Base-by-base conservation (phyloP, 257 asterid species). In the Ilex asprella region DNA sequence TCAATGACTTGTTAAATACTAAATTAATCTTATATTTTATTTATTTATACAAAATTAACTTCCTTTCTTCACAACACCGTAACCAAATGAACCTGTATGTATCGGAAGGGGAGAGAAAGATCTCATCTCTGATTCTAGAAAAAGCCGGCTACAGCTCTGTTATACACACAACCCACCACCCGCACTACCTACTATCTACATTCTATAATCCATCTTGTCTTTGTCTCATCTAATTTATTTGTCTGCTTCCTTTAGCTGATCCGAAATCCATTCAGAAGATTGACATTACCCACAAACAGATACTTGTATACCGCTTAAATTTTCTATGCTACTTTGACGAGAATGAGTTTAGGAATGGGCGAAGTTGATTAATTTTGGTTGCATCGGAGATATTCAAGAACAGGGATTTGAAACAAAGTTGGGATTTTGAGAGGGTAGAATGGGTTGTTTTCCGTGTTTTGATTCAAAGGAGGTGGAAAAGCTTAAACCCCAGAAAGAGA, bases 371-470 rank as follows among this genome's bases (percentile, higher is more conserved):
- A 56, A 63, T 60, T 61, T 70, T 56, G 64, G 63, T 68, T 46
- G 67, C 70, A 81, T 73, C 82, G 62, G 74, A 54, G 29, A 60
- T 70, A 35, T 41, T 81, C 12, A 10, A 56, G 61, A 64, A 56
- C 58, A 63, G 63, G 75, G 74, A 53, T 70, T 67, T 62, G 73
- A 60, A 60, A 57, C 65, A 64, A 56, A 50, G 60, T 75, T 63
- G 71, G 67, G 29, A 73, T 66, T 84, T 79, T 63, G 62, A 10
- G 75, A 62, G 2, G 14, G 52, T 53, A 7, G 70, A 58, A 92
- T 92, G 99, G 97, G 97, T 61, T 92, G 99, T 69, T 92, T 92
- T 80, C 84, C 94, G 64, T 92, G 99, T 72, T 92, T 92, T 75
- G 99, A 85, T 67, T 82, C 97, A 16, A 82, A 80, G 54, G 95